Base-by-base conservation (phyloP, 176 grass and related monocot species). In the Urochloa ruziziensis region DNA sequence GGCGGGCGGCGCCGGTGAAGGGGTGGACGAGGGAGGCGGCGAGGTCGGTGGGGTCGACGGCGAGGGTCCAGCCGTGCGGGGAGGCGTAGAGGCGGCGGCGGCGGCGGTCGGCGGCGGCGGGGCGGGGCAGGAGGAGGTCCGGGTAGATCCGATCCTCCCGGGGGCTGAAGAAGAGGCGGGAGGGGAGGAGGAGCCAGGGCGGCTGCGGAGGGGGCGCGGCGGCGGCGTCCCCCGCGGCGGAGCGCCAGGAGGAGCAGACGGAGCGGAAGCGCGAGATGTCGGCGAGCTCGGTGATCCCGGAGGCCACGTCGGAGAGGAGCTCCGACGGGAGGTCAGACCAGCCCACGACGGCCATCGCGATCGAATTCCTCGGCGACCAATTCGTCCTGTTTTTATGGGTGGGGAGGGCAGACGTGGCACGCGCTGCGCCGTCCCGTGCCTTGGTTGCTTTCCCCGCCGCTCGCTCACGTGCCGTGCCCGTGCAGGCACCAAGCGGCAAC, bases 251-350 rank as follows among this genome's bases (percentile, higher is more conserved):
- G 13, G 89, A 89, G 80, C 86, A 88, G 52, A 89, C 92, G 48
- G 92, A 56, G 75, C 82, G 78, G 78, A 94, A 94, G 10, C 88
- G 73, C 3, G 86, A 69, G 79, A 91, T 84, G 73, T 94, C 88
- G 3, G 85, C 82, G 47, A 81, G 81, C 76, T 94, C 85, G 4
- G 40, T 75, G 77, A 94, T 67, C 7, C 61, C 59, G 27, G 76
- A 70, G 53, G 85, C 74, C 81, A 94, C 88, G 51, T 81, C 40
- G 5, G 47, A 16, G 91, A 94, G 85, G 84, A 91, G 82, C 19
- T 91, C 88, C 13, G 72, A 46, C 4, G 85, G 81, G 42, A 90
- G 74, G 42, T 92, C 78, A 1, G 83, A 78, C 90, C 82, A 92
- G 14, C 82, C 70, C 35, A 0, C 16, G 48, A 34, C 39, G 79